Evolutionary conservation across 1,284 basidiomycete species (phyloP).

Genomic region (Boletellus sp.): DNA sequence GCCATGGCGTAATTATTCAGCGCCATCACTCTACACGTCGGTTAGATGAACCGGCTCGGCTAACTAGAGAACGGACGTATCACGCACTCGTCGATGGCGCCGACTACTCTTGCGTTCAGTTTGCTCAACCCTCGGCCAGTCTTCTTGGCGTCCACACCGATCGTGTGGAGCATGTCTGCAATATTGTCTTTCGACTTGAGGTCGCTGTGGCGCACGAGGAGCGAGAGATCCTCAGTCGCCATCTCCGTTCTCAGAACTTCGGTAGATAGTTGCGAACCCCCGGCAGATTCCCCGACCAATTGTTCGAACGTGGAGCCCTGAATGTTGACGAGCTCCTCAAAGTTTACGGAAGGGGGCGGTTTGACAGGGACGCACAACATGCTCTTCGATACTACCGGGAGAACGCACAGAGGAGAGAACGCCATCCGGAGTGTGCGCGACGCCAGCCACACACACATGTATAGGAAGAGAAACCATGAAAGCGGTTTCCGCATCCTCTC

Average conservation of each 20-base stretch:
- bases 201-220: slow-evolving; percentile 57
- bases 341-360: slow-evolving; percentile 43
- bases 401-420: slow-evolving; percentile 54
- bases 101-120: slow-evolving; percentile 58
- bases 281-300: slow-evolving; percentile 53
- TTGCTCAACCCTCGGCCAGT: slow-evolving; percentile 55
- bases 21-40: slow-evolving; percentile 54
- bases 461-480: slow-evolving; percentile 50
- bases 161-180: slow-evolving; percentile 46
- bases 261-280: slow-evolving; percentile 54
- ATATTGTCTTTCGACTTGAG: slow-evolving; percentile 57
- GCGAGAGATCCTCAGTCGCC: slow-evolving; percentile 62
- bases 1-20: slow-evolving; percentile 66
- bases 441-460: slow-evolving; percentile 44
- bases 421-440: slow-evolving; percentile 40
- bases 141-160: slow-evolving; percentile 57
- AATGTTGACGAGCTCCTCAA: slow-evolving; percentile 52
- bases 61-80: neutral
- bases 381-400: slow-evolving; percentile 54
- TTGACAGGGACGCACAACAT: slow-evolving; percentile 39
- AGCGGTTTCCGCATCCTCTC: slow-evolving; percentile 54
- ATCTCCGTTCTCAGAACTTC: slow-evolving; percentile 74
- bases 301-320: slow-evolving; percentile 61
- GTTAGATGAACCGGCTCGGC: neutral
- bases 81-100: slow-evolving; percentile 65